These are phyloP conservation scores for Termitomyces bulborhizus DNA, from an alignment of 768 basidiomycete species.

Conservation along the genomic window DNA sequence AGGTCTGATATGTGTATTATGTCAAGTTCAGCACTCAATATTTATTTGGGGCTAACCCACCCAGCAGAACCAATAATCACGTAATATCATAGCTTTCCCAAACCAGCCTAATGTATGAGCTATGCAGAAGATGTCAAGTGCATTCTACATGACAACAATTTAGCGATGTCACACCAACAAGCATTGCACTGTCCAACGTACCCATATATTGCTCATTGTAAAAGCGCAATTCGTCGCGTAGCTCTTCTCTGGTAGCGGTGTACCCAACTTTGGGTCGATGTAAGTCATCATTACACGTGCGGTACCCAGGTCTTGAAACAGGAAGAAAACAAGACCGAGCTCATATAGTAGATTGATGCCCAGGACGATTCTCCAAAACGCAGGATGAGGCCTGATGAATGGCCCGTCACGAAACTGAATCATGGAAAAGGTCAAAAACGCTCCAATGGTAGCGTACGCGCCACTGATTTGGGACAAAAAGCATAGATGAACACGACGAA, in stretches of 20 bases:
- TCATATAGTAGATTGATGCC: conserved; percentile 83
- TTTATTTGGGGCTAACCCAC: conserved; percentile 32
- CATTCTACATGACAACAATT: conserved; percentile 40
- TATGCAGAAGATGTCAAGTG: conserved; percentile 81
- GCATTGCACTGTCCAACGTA: conserved; percentile 22
- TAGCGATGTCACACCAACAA: not conserved
- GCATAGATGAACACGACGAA: not conserved
- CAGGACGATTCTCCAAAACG: conserved; percentile 76
- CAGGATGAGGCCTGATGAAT: conserved; percentile 83
- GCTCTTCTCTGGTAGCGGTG: conserved; percentile 75
- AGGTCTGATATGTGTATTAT: conserved; percentile 63
- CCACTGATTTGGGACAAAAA: conserved; percentile 42
- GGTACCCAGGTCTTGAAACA: conserved; percentile 79
- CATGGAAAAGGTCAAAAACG: conserved; percentile 79
- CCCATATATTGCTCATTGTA: conserved; percentile 61
- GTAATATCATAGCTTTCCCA: conserved; percentile 83
- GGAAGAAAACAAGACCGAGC: conserved; percentile 73
- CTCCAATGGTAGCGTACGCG: conserved; percentile 64
- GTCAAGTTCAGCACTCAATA: not conserved
- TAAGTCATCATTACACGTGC: conserved; percentile 75
- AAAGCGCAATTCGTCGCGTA: conserved; percentile 80
- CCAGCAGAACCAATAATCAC: conserved; percentile 96
- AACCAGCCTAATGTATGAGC: conserved; percentile 88
- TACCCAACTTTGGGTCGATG: conserved; percentile 67
- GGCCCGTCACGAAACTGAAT: conserved; percentile 89